Percentiles rank a stretch among this genome's conserved stretches.
These are phyloP conservation scores for Acer saccharum DNA, from an alignment of 345 rosid species.

Conservation along the genomic window DNA sequence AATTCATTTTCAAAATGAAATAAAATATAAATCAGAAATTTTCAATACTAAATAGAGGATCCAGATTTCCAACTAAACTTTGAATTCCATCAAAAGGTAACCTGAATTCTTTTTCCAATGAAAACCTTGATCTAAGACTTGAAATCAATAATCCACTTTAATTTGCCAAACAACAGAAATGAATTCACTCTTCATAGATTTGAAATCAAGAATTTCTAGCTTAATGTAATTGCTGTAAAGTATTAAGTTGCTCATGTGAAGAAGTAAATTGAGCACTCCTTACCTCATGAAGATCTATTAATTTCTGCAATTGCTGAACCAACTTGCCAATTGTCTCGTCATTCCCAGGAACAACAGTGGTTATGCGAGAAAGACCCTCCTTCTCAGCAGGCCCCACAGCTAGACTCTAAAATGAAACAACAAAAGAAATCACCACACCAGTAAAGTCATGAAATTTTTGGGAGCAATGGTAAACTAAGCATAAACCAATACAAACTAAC, in stretches of 20 bases:
- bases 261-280: conserved; percentile 11
- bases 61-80: too few relatives aligned
- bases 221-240: too few relatives aligned
- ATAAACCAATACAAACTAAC: conserved; percentile 27
- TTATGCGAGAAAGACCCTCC: conserved; percentile 70
- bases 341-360: conserved; percentile 79
- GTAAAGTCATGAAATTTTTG: background rate
- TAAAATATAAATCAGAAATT: too few relatives aligned
- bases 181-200: background rate
- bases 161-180: background rate
- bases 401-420: conserved; percentile 48
- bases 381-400: conserved; percentile 73
- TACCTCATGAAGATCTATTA: conserved; percentile 72
- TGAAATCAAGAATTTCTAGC: background rate
- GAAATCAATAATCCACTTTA: background rate
- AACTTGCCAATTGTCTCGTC: conserved; percentile 65
- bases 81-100: too few relatives aligned
- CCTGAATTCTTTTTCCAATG: too few relatives aligned
- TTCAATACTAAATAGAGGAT: too few relatives aligned
- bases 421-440: conserved; percentile 10
- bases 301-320: conserved; percentile 69
- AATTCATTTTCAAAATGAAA: too few relatives aligned
- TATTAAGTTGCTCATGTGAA: background rate
- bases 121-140: background rate
- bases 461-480: background rate